A percentile compares a stretch with the other conserved stretches of the same genome.
Conservation (phyloP, 805 yeast genomes). For the Cyberlindnera misumaiensis region DNA sequence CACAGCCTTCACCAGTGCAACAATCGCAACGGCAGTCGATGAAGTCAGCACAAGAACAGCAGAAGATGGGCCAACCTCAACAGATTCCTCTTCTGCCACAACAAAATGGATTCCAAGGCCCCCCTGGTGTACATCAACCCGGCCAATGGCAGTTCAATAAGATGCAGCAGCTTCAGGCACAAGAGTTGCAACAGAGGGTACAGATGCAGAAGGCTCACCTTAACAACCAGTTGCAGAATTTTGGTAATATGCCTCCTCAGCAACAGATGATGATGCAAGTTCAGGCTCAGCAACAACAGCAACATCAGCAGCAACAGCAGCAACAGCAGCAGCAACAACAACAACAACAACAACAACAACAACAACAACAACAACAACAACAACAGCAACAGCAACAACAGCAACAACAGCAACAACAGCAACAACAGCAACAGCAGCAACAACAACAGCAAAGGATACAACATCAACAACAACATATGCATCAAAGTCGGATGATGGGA, state of each 20-base stretch:
- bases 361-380: constrained; percentile 7
- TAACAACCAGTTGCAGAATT: constrained; percentile 15
- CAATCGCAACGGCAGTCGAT: constrained; percentile 5
- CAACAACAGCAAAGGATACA: constrained; percentile 11
- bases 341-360: constrained; percentile 4
- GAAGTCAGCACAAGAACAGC: neutral
- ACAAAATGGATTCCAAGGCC: constrained; percentile 2
- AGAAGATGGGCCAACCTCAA: constrained; percentile 1
- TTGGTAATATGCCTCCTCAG: constrained; percentile 13
- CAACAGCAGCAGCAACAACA: constrained; percentile 10
- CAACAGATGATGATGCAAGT: constrained; percentile 16
- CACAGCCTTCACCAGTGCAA: neutral
- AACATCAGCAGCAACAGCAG: constrained; percentile 9
- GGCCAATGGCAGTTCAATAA: constrained; percentile 3
- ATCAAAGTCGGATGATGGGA: constrained; percentile 8
- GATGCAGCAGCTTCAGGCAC: constrained; percentile 18
- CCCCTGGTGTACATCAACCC: constrained; percentile 1
- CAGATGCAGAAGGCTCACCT: constrained; percentile 20
- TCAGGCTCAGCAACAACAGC: constrained; percentile 8
- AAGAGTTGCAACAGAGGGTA: constrained; percentile 19
- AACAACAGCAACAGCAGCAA: constrained; percentile 12
- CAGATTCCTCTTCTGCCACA: constrained; percentile 7
- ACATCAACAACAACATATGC: constrained; percentile 7
- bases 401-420: constrained; percentile 4
- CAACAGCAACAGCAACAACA: constrained; percentile 13